Conservation (phyloP, 306 rosid species). For the Mucuna pruriens region DNA sequence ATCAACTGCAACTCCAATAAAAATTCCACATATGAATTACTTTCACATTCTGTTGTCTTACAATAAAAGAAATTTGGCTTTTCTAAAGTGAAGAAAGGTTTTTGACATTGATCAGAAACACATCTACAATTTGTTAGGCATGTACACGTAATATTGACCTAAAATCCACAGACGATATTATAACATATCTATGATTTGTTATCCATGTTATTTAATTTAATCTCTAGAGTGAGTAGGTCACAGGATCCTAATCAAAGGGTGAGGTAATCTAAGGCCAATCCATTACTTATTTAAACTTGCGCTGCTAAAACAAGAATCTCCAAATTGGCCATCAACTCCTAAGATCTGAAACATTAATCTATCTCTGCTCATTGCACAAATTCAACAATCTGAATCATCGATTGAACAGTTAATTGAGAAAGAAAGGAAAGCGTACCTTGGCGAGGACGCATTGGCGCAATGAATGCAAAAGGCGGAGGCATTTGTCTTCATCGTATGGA, state of each 20-base stretch:
- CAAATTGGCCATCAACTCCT: background rate
- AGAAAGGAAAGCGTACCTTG: slow-evolving; percentile 55
- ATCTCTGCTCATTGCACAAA: no score
- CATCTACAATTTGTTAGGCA: background rate
- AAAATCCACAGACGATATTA: no score
- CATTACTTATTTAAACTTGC: slow-evolving; percentile 8
- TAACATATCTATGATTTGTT: no score
- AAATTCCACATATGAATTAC: slow-evolving; percentile 20
- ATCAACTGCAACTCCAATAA: slow-evolving; percentile 16
- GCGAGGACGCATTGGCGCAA: slow-evolving; percentile 72
- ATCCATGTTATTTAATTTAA: no score
- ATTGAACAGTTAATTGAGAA: background rate
- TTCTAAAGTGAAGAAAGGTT: background rate
- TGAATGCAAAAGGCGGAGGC: slow-evolving; percentile 65
- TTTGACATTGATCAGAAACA: no score
- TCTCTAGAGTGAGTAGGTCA: no score
- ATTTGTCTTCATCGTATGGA: slow-evolving; percentile 68
- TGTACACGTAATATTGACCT: background rate
- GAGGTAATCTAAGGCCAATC: slow-evolving; percentile 5
- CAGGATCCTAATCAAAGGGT: no score
- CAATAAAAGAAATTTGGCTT: background rate
- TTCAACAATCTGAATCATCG: no score
- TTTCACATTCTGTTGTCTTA: slow-evolving; percentile 1
- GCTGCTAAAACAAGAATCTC: background rate
- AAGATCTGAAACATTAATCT: no score